phyloP scores from a whole-genome alignment of 2,329 filamentous ascomycete species.

The Passalora sequoiae region DNA sequence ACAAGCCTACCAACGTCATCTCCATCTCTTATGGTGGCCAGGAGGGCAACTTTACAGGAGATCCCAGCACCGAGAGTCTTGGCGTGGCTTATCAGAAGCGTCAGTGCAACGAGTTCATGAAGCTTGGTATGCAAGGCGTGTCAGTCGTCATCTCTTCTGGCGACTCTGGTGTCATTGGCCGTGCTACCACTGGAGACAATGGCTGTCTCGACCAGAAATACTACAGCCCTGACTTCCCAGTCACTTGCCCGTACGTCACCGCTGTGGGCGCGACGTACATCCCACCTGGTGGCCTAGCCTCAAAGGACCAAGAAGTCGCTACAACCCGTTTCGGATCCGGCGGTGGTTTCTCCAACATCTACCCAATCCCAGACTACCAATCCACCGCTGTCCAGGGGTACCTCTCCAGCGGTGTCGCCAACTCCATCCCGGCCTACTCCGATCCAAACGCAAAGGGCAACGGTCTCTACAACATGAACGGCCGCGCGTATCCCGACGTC shows the following conservation, averaged over 20 bases:
- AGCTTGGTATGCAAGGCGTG: conserved; percentile 48
- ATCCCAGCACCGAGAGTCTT: conserved; percentile 28
- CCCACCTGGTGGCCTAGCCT: conserved; percentile 25
- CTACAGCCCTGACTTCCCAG: conserved; percentile 16
- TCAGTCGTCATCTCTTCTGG: conserved; percentile 47
- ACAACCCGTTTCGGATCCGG: conserved; percentile 41
- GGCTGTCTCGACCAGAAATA: conserved; percentile 32
- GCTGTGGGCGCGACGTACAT: conserved; percentile 43
- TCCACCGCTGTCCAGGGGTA: conserved; percentile 35
- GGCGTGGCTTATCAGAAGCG: conserved; percentile 51
- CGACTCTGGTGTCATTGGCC: conserved; percentile 40
- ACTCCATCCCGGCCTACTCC: conserved; percentile 28
- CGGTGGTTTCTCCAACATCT: conserved; percentile 38
- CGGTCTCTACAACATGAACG: conserved; percentile 26
- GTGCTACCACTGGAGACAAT: conserved; percentile 31
- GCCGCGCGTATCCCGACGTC: conserved; percentile 42
- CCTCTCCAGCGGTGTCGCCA: conserved; percentile 27
- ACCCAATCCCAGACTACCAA: conserved; percentile 36
- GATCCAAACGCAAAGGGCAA: conserved; percentile 53
- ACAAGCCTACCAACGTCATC: conserved; percentile 54
- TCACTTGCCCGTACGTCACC: conserved; percentile 41
- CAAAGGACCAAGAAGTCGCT: conserved; percentile 36
- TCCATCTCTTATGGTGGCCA: conserved; percentile 56
- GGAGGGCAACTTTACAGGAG: conserved; percentile 39
- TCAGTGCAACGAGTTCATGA: conserved; percentile 44